Evolutionary conservation across 1,284 basidiomycete genomes (phyloP).

Genomic region (Ustilago vetiveriae): DNA sequence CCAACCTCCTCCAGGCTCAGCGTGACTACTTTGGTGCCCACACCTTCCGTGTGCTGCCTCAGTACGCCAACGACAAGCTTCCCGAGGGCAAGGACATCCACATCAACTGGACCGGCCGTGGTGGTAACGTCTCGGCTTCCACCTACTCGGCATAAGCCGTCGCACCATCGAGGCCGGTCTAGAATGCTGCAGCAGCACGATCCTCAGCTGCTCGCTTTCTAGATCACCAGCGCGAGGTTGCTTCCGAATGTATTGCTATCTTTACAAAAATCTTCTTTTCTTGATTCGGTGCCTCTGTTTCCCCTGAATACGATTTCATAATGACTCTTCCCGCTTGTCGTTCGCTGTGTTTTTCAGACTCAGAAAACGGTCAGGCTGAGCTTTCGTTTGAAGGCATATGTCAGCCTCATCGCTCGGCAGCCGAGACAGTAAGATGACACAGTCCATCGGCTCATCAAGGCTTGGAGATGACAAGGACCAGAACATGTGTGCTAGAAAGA

Average conservation of each 20-base stretch:
- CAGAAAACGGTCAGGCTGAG: too few relatives aligned
- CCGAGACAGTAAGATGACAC: not conserved
- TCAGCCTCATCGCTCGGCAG: too few relatives aligned
- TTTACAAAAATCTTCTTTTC: not conserved
- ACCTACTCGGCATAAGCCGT: conserved; percentile 83
- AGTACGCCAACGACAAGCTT: conserved; percentile 53
- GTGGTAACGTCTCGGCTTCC: conserved; percentile 89
- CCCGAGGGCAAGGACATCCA: conserved; percentile 81
- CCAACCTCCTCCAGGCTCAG: conserved; percentile 91
- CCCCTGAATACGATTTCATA: conserved; percentile 9
- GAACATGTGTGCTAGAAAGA: not conserved
- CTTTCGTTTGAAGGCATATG: too few relatives aligned
- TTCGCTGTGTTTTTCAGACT: not conserved
- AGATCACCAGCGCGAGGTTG: too few relatives aligned
- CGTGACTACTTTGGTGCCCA: conserved; percentile 70
- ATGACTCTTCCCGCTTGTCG: not conserved
- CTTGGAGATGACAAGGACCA: conserved; percentile 2
- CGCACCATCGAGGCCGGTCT: not conserved
- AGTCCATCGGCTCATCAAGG: too few relatives aligned
- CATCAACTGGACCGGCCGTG: conserved; percentile 83
- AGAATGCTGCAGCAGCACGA: too few relatives aligned
- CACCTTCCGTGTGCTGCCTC: conserved; percentile 60
- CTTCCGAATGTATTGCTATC: conserved; percentile 1
- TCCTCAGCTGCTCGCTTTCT: too few relatives aligned
- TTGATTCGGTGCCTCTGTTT: not conserved